Evolutionary conservation across 1,284 basidiomycete species (phyloP), one percentile per base, ranked within the genome.

Genomic region (Trametes hirsuta): DNA sequence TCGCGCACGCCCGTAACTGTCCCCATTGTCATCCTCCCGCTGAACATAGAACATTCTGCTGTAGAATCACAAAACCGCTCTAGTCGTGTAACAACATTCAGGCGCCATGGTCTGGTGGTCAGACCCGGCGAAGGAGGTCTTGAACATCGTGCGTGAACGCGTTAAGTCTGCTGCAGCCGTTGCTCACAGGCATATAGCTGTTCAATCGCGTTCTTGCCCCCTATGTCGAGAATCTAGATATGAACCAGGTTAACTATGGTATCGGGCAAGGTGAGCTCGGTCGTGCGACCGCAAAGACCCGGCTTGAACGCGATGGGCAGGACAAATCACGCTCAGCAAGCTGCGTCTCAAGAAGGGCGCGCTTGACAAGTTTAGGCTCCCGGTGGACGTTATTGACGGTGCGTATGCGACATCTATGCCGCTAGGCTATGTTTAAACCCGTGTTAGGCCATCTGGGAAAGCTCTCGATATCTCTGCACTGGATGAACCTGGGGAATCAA

Each of bases 361-460:
- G 0, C 81, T 99, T 59, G 97, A 99, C 77, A 96, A 98, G 74
- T 97, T 99, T 73, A 86, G 94, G 58, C 81, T 99, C 18, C 98
- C 98, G 0, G 90, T 99, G 4, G 96, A 99, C 78, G 95, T 99
- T 34, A 81, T 95, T 21, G 95, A 99, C 81, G 97, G 93, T 90
- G 66, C 49, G 64, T 39, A 0, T n/a, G 5, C 21, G 15, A 12
- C 11, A 12, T 25, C 8, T 34, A 35, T 5, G 42, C 25, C 1
- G 3, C 11, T 5, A 4, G 8, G 3, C 8, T 1, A n/a, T 39
- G 2, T 53, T 46, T 51, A 6, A 57, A 2, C 14, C 6, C 10
- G 2, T n/a, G 22, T n/a, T 62, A 95, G 93, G 95, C 42, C 90
- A 97, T 76, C 85, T 99, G 51, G 97, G 97, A 42, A 94, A 88